Percentiles rank a stretch among this genome's conserved stretches.
These are phyloP conservation scores for Acrocalymma vagum DNA, from an alignment of 2,329 filamentous ascomycete species.

Conservation along the genomic window DNA sequence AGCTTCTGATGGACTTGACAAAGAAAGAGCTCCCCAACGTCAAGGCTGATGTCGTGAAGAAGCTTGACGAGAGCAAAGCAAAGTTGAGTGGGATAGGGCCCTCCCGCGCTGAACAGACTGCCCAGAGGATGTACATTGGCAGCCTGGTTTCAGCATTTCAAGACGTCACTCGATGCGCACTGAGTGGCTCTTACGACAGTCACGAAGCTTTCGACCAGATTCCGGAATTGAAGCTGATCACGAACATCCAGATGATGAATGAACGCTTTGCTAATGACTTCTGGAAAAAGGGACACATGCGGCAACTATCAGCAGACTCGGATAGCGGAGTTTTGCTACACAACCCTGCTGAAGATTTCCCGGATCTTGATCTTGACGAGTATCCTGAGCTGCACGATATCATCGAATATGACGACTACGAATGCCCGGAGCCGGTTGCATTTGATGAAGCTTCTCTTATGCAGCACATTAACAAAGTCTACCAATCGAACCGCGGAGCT, in stretches of 20 bases:
- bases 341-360: background rate
- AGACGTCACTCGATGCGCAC: conserved; percentile 9
- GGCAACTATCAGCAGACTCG: conserved; percentile 2
- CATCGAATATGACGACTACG: conserved; percentile 7
- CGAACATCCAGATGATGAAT: conserved; percentile 13
- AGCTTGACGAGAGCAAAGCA: conserved; percentile 2
- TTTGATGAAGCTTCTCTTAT: conserved; percentile 9
- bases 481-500: conserved; percentile 10
- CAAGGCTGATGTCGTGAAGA: conserved; percentile 14
- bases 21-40: conserved; percentile 58
- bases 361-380: no score
- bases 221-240: conserved; percentile 13
- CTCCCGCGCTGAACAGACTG: conserved; percentile 2
- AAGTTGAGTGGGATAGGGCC: conserved; percentile 15
- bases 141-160: conserved; percentile 9
- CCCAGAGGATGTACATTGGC: conserved; percentile 15
- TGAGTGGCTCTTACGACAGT: conserved; percentile 13
- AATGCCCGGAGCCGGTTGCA: conserved; percentile 5
- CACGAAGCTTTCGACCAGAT: conserved; percentile 7
- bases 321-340: conserved; percentile 2
- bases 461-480: conserved; percentile 12
- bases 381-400: conserved; percentile 16
- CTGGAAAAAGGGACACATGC: conserved; percentile 12
- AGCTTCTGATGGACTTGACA: conserved; percentile 52
- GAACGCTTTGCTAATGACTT: conserved; percentile 13